Conservation (phyloP, 257 asterid species). For the Euphrasia confusa region DNA sequence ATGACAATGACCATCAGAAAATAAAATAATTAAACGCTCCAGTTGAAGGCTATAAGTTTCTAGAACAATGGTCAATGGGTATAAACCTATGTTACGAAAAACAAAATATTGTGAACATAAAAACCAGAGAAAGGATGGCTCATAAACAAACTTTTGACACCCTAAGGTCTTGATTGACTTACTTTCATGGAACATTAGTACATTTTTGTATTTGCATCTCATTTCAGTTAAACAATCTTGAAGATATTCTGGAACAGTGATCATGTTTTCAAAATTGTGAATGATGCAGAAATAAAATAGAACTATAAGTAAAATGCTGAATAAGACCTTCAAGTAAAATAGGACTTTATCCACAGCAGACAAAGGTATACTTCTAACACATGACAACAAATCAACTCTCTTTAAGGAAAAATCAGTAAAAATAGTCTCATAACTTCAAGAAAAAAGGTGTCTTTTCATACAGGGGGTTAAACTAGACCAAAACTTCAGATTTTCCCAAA, state of each 20-base stretch:
- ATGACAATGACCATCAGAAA: slow-evolving; percentile 9
- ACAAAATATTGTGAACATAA: neutral
- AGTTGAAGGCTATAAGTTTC: slow-evolving; percentile 17
- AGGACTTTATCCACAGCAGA: neutral
- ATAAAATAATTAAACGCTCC: slow-evolving; percentile 3
- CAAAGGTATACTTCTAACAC: neutral
- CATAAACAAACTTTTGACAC: neutral
- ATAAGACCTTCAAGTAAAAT: slow-evolving; percentile 1
- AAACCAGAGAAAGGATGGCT: neutral
- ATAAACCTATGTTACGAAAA: slow-evolving; percentile 1
- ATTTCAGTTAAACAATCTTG: neutral
- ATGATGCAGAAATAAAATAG: neutral
- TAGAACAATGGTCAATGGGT: neutral
- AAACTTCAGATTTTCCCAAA: neutral
- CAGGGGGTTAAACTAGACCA: neutral
- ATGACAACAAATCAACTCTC: neutral
- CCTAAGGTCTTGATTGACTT: too few relatives aligned
- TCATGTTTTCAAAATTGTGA: neutral
- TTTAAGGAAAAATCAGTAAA: neutral
- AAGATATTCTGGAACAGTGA: neutral
- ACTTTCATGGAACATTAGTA: neutral
- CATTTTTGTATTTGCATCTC: neutral
- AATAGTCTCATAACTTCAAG: neutral
- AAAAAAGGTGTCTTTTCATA: neutral
- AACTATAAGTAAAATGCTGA: neutral